phyloP scores from a whole-genome alignment of 2,329 filamentous ascomycete genomes.

The Fusarium falciforme region DNA sequence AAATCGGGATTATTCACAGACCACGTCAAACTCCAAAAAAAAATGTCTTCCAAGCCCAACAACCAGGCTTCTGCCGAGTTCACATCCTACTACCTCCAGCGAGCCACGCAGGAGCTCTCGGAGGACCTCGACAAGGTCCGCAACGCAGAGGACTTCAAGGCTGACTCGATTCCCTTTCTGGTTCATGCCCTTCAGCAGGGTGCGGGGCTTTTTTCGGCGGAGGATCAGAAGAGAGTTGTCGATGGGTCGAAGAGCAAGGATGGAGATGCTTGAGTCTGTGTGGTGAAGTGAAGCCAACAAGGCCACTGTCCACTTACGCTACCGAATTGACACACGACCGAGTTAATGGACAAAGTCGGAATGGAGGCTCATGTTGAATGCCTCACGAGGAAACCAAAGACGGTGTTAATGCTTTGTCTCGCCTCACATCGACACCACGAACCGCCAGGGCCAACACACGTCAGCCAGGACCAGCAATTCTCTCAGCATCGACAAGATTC shows the following conservation, averaged over 20 bases:
- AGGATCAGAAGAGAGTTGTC: slow-evolving; percentile 50
- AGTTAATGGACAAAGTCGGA: not conserved
- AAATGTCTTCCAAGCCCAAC: slow-evolving; percentile 34
- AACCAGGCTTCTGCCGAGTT: slow-evolving; percentile 57
- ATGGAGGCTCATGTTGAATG: not conserved
- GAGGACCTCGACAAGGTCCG: slow-evolving; percentile 80
- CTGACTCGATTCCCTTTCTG: slow-evolving; percentile 72
- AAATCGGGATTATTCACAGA: too few relatives aligned
- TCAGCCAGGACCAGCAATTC: not conserved
- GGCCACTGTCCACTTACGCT: not conserved
- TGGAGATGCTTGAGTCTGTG: slow-evolving; percentile 18
- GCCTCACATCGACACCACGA: not conserved
- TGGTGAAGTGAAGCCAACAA: not conserved
- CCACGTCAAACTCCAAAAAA: too few relatives aligned
- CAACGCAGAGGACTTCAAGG: slow-evolving; percentile 76
- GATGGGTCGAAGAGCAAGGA: slow-evolving; percentile 26
- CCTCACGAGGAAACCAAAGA: not conserved
- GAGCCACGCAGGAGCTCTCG: slow-evolving; percentile 75
- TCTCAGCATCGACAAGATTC: not conserved
- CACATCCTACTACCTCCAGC: slow-evolving; percentile 75
- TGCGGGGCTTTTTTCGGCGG: slow-evolving; percentile 65
- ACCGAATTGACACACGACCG: not conserved
- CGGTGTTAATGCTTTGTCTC: not conserved
- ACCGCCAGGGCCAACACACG: not conserved
- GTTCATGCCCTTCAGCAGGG: slow-evolving; percentile 77